These are phyloP conservation scores for Thermomucor indicae-seudaticae DNA, from an alignment of 371 early-diverging fungal genomes.

Conservation along the genomic window DNA sequence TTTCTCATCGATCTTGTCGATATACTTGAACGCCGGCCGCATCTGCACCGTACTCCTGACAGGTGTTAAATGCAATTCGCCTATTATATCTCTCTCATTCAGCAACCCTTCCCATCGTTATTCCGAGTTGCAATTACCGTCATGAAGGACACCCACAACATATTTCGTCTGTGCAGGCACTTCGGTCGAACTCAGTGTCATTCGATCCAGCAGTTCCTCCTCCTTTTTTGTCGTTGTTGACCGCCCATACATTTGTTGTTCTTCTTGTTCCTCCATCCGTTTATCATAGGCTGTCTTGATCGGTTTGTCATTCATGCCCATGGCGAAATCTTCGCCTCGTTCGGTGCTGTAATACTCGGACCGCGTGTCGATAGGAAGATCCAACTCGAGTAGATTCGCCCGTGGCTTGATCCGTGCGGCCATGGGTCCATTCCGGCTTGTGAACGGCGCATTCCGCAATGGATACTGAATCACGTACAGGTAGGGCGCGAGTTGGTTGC, in stretches of 20 bases:
- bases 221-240: conserved; percentile 26
- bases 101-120: neutral
- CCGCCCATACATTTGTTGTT: conserved; percentile 30
- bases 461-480: conserved; percentile 87
- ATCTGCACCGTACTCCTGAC: conserved; percentile 72
- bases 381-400: conserved; percentile 80
- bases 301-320: conserved; percentile 70
- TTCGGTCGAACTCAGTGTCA: conserved; percentile 72
- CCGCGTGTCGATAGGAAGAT: conserved; percentile 74
- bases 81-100: conserved; percentile 23
- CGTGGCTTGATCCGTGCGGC: conserved; percentile 82
- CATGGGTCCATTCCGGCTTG: conserved; percentile 36
- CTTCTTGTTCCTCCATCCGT: conserved; percentile 47
- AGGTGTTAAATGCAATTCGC: conserved; percentile 81
- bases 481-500: conserved; percentile 60
- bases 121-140: conserved; percentile 40
- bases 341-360: conserved; percentile 70
- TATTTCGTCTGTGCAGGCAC: conserved; percentile 78
- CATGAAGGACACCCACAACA: conserved; percentile 70
- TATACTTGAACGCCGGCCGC: conserved; percentile 80
- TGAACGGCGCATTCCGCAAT: conserved; percentile 56
- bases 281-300: conserved; percentile 67
- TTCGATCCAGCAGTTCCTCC: conserved; percentile 65
- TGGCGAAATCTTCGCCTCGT: conserved; percentile 74
- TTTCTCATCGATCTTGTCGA: conserved; percentile 87